These are phyloP conservation scores for Lactarius hatsudake DNA, from an alignment of 768 basidiomycete species.

Conservation along the genomic window DNA sequence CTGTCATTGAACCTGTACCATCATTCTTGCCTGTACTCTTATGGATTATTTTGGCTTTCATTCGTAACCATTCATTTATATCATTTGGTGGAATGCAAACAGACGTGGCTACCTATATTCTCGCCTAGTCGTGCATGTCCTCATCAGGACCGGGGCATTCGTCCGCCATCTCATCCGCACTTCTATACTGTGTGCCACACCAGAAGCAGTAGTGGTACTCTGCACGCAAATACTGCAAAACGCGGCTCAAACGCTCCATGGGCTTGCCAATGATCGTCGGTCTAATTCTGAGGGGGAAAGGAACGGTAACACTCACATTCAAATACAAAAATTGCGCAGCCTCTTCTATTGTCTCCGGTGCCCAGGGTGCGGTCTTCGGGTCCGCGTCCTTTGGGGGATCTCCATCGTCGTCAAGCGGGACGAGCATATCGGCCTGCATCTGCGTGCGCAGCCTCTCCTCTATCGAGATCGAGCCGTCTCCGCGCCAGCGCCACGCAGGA, in stretches of 20 bases:
- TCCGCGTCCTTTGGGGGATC: constrained; percentile 31
- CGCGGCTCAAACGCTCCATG: constrained; percentile 61
- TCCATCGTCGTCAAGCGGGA: constrained; percentile 45
- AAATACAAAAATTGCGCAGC: constrained; percentile 64
- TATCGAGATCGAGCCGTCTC: constrained; percentile 32
- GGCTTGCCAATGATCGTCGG: constrained; percentile 45
- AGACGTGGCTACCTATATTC: neutral
- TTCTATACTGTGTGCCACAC: constrained; percentile 77
- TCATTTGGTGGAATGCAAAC: constrained; percentile 4
- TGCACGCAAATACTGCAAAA: constrained; percentile 71
- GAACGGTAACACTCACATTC: constrained; percentile 39
- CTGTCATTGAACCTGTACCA: constrained; percentile 18
- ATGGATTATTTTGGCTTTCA: constrained; percentile 6
- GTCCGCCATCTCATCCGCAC: constrained; percentile 53
- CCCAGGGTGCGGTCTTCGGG: constrained; percentile 37
- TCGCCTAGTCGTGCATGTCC: constrained; percentile 68
- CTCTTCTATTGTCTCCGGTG: constrained; percentile 62
- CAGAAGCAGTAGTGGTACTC: constrained; percentile 81
- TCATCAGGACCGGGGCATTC: constrained; percentile 77
- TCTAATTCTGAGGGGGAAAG: neutral
- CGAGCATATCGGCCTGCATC: constrained; percentile 73
- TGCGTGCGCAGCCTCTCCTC: constrained; percentile 61
- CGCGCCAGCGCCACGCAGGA: constrained; percentile 29
- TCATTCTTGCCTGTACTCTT: constrained; percentile 19
- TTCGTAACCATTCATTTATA: constrained; percentile 6